These are phyloP conservation scores for Castanea mollissima DNA, from an alignment of 306 rosid genomes.

Conservation along the genomic window DNA sequence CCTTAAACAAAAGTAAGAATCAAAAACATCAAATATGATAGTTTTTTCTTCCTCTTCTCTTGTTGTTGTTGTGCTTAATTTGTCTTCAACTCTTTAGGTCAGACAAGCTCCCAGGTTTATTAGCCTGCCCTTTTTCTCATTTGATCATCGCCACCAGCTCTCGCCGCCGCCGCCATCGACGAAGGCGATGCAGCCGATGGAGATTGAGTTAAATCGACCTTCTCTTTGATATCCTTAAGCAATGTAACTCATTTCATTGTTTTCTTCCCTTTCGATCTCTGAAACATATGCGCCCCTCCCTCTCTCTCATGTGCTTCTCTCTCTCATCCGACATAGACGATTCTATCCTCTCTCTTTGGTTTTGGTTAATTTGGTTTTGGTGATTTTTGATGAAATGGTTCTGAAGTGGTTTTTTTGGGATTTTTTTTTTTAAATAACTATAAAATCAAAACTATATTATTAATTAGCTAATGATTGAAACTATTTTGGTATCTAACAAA, in stretches of 20 bases:
- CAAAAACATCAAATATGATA: neutral
- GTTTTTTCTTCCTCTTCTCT: neutral
- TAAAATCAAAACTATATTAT: too few species aligned
- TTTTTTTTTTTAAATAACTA: too few species aligned
- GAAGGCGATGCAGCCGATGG: conserved; percentile 41
- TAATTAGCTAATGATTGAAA: too few species aligned
- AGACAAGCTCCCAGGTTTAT: conserved; percentile 1
- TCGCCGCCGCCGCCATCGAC: neutral
- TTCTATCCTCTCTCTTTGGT: too few species aligned
- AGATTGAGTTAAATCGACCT: conserved; percentile 86
- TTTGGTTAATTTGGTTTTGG: too few species aligned
- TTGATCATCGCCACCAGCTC: conserved; percentile 20
- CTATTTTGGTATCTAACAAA: too few species aligned
- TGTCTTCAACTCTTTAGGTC: neutral
- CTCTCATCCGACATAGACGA: too few species aligned
- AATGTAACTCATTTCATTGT: conserved; percentile 98
- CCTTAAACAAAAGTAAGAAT: neutral
- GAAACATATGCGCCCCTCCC: conserved; percentile 33
- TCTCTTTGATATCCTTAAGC: conserved; percentile 98
- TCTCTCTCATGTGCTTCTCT: conserved; percentile 61
- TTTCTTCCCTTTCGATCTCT: conserved; percentile 56
- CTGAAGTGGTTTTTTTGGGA: too few species aligned
- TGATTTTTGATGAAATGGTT: too few species aligned
- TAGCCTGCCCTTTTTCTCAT: conserved; percentile 9
- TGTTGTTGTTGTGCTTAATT: neutral